A percentile compares a stretch with the other conserved stretches of the same genome.
phyloP scores from a whole-genome alignment of 345 rosid genomes.

The Boechera divaricarpa region DNA sequence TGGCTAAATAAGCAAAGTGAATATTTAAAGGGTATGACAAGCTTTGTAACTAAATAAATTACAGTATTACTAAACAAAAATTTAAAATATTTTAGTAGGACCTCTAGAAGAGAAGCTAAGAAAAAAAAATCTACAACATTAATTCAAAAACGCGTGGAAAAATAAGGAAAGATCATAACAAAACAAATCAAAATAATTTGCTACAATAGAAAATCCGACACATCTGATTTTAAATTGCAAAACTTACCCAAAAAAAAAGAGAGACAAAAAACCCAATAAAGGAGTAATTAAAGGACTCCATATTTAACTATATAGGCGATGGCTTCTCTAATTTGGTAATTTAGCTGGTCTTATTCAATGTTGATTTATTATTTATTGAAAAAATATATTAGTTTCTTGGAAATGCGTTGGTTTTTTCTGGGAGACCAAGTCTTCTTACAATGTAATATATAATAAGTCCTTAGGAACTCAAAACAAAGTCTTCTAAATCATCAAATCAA shows the following conservation, averaged over 20 bases:
- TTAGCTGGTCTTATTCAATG: background rate
- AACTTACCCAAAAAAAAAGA: background rate
- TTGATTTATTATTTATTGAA: background rate
- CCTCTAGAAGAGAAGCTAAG: too few species aligned
- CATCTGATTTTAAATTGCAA: background rate
- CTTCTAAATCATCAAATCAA: background rate
- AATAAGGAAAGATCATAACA: background rate
- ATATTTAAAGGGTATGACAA: too few species aligned
- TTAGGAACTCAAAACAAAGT: background rate
- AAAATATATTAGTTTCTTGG: background rate
- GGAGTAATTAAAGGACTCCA: background rate
- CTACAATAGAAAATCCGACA: background rate
- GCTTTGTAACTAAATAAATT: too few species aligned
- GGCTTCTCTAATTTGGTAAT: background rate
- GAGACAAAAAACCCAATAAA: background rate
- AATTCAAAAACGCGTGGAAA: background rate
- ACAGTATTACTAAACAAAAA: too few species aligned
- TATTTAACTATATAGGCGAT: background rate
- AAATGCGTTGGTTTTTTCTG: background rate
- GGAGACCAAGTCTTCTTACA: background rate
- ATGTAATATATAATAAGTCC: background rate
- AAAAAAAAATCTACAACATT: background rate
- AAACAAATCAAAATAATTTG: background rate
- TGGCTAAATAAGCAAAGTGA: too few species aligned
- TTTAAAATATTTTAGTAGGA: too few species aligned